Evolutionary conservation across 73 alveolate species (phyloP).

Genomic region (Diophrys appendiculata): DNA sequence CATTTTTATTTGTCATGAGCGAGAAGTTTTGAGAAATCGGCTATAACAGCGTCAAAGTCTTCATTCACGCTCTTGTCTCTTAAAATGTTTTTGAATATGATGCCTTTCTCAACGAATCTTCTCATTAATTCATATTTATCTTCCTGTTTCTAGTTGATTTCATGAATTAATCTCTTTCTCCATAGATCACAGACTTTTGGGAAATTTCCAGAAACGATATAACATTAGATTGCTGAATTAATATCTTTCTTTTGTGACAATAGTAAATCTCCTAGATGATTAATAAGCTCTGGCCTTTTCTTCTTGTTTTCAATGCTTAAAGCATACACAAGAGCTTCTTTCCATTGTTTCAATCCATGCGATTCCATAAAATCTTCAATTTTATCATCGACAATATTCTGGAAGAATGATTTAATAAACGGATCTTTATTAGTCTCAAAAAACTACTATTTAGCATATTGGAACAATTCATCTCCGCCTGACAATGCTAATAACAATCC

Average conservation of each 20-base stretch:
- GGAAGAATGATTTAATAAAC: slow-evolving; percentile 84
- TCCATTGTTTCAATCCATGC: slow-evolving; percentile 91
- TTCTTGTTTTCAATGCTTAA: slow-evolving; percentile 49
- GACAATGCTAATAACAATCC: slow-evolving; percentile 89
- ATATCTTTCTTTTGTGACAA: slow-evolving; percentile 65
- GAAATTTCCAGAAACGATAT: slow-evolving; percentile 63
- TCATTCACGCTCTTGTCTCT: not conserved
- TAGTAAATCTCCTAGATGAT: slow-evolving; percentile 73
- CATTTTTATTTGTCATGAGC: slow-evolving; percentile 18
- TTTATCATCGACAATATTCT: slow-evolving; percentile 81
- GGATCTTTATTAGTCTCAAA: slow-evolving; percentile 86
- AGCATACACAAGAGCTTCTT: slow-evolving; percentile 86
- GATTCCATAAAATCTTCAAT: slow-evolving; percentile 87
- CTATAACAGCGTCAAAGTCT: slow-evolving; percentile 24
- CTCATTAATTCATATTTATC: slow-evolving; percentile 25
- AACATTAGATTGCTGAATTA: slow-evolving; percentile 76
- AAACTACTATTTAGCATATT: slow-evolving; percentile 84
- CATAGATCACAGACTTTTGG: slow-evolving; percentile 64
- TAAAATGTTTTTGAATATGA: slow-evolving; percentile 32
- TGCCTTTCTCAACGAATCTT: slow-evolving; percentile 36
- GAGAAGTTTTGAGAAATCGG: slow-evolving; percentile 32
- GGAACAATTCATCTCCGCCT: slow-evolving; percentile 78
- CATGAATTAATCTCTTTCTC: slow-evolving; percentile 37
- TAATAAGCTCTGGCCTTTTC: slow-evolving; percentile 47
- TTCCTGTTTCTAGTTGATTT: slow-evolving; percentile 22